Conservation (phyloP, 192 early-diverging fungal genomes). For the Coemansia sp. region DNA sequence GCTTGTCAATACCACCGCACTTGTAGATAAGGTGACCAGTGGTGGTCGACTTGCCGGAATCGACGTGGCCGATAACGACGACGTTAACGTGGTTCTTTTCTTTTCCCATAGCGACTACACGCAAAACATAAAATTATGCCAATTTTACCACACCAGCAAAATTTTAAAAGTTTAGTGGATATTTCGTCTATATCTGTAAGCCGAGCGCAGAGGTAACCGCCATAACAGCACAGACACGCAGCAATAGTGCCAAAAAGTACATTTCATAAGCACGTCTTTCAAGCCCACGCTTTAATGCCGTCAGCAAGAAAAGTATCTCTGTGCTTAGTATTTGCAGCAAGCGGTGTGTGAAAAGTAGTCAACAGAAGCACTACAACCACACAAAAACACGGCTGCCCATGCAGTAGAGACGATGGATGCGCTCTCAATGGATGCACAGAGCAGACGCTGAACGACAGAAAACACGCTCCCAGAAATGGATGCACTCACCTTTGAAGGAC, state of each 20-base stretch:
- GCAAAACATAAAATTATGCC: background rate
- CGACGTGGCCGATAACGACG: conserved; percentile 99
- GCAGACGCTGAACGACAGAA: background rate
- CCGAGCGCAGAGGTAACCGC: too few relatives aligned
- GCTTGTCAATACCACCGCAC: conserved; percentile 99
- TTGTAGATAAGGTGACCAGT: conserved; percentile 99
- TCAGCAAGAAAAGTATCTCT: background rate
- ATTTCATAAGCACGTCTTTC: too few relatives aligned
- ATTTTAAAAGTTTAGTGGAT: too few relatives aligned
- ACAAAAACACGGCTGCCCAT: background rate
- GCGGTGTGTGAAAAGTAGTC: background rate
- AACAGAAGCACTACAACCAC: background rate
- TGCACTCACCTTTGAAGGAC: conserved; percentile 43
- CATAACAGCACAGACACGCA: background rate
- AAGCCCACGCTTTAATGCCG: too few relatives aligned
- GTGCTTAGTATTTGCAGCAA: background rate
- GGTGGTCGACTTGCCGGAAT: conserved; percentile 99
- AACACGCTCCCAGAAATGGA: background rate
- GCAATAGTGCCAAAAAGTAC: too few relatives aligned
- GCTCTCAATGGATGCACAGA: conserved; percentile 7
- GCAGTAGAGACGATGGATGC: conserved; percentile 14
- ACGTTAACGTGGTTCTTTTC: conserved; percentile 91
- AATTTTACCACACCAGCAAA: background rate
- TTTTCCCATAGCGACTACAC: conserved; percentile 67
- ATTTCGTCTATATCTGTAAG: too few relatives aligned